These are phyloP conservation scores for Podila clonocystis DNA, from an alignment of 192 early-diverging fungal genomes.

Conservation along the genomic window DNA sequence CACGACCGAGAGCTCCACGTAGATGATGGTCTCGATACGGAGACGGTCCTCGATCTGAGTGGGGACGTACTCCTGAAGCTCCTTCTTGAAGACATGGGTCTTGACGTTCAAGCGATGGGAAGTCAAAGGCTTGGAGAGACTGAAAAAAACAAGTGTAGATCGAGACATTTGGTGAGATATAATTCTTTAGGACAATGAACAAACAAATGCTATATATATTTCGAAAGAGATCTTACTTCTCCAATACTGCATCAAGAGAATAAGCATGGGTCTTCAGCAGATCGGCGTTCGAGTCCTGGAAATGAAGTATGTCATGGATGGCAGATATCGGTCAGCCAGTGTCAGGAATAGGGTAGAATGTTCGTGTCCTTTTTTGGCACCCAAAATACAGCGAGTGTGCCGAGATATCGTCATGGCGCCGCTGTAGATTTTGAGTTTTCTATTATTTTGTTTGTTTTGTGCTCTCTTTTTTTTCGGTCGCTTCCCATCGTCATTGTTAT, in stretches of 20 bases:
- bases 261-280: slow-evolving; percentile 1
- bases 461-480: background rate
- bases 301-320: background rate
- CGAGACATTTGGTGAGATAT: background rate
- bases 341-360: background rate
- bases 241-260: slow-evolving; percentile 2
- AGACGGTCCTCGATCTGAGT: slow-evolving; percentile 54
- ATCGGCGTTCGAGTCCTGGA: background rate
- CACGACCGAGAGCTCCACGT: slow-evolving; percentile 50
- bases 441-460: background rate
- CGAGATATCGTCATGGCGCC: too few relatives aligned
- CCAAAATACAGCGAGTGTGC: too few relatives aligned
- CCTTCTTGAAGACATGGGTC: slow-evolving; percentile 52
- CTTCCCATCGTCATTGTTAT: too few relatives aligned
- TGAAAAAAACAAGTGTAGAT: background rate
- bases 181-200: too few relatives aligned
- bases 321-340: background rate
- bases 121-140: slow-evolving; percentile 12
- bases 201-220: too few relatives aligned
- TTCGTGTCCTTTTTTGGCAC: too few relatives aligned
- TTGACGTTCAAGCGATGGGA: slow-evolving; percentile 49
- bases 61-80: slow-evolving; percentile 47
- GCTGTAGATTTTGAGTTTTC: too few relatives aligned
- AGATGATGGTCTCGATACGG: slow-evolving; percentile 52
- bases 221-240: background rate